Evolutionary conservation across 768 basidiomycete genomes (phyloP).

Genomic region (Rhodotorula taiwanensis): DNA sequence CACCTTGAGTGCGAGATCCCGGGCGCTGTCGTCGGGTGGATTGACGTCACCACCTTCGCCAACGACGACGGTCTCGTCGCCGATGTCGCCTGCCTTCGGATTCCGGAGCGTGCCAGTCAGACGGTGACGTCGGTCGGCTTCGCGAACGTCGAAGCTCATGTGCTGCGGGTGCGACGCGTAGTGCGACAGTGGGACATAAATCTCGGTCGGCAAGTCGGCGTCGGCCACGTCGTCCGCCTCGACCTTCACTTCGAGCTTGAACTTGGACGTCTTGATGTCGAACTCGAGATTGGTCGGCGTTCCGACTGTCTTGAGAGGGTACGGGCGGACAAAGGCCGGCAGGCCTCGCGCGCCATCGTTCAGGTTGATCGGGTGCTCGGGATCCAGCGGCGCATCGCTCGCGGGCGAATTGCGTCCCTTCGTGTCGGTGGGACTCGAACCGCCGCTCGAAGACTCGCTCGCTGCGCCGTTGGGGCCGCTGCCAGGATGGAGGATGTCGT

Average conservation of each 20-base stretch:
- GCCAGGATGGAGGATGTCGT: constrained; percentile 50
- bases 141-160: constrained; percentile 20
- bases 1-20: constrained; percentile 39
- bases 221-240: constrained; percentile 53
- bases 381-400: constrained; percentile 1
- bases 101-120: constrained; percentile 3
- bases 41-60: background rate
- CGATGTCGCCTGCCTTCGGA: constrained; percentile 13
- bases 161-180: constrained; percentile 53
- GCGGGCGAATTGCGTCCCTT: constrained; percentile 2
- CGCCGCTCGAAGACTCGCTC: background rate
- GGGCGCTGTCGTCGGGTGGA: constrained; percentile 11
- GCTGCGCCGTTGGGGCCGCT: background rate
- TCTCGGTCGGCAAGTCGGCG: constrained; percentile 63
- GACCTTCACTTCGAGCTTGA: constrained; percentile 65
- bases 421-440: background rate
- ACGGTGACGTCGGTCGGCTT: constrained; percentile 1
- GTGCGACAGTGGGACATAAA: constrained; percentile 84
- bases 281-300: constrained; percentile 61
- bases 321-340: constrained; percentile 77
- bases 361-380: constrained; percentile 46
- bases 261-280: constrained; percentile 62
- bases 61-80: background rate
- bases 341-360: constrained; percentile 79
- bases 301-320: constrained; percentile 69